phyloP scores from a whole-genome alignment of 2,329 filamentous ascomycete genomes.

The Cyclaneusma minus region DNA sequence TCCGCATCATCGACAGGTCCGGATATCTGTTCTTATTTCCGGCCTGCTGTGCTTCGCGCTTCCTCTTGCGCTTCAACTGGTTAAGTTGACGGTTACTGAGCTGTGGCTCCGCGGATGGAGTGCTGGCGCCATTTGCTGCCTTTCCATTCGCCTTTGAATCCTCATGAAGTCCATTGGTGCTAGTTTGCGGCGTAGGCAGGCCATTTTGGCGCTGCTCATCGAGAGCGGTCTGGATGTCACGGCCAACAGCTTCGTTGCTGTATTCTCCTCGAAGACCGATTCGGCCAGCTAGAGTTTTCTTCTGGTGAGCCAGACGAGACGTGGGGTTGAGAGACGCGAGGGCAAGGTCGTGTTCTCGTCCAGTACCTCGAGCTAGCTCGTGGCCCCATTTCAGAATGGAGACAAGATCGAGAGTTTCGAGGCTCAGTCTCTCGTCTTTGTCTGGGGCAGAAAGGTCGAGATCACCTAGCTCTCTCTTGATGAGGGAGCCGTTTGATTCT shows the following conservation, averaged over 20 bases:
- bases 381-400: slow-evolving; percentile 73
- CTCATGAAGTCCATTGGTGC: slow-evolving; percentile 2
- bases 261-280: slow-evolving; percentile 75
- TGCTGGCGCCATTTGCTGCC: slow-evolving; percentile 18
- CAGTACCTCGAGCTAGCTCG: slow-evolving; percentile 66
- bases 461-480: slow-evolving; percentile 49
- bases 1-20: slow-evolving; percentile 59
- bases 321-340: slow-evolving; percentile 70
- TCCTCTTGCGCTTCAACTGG: slow-evolving; percentile 84
- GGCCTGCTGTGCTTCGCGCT: slow-evolving; percentile 75
- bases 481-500: slow-evolving; percentile 22
- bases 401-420: slow-evolving; percentile 62
- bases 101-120: slow-evolving; percentile 44
- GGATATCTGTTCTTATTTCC: slow-evolving; percentile 83
- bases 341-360: slow-evolving; percentile 69
- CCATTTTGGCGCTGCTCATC: slow-evolving; percentile 19
- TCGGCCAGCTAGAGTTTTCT: slow-evolving; percentile 70
- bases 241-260: slow-evolving; percentile 69
- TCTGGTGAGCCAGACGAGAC: slow-evolving; percentile 69
- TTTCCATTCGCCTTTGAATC: slow-evolving; percentile 16
- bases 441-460: slow-evolving; percentile 24
- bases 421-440: slow-evolving; percentile 45
- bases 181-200: slow-evolving; percentile 29
- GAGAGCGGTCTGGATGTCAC: slow-evolving; percentile 26
- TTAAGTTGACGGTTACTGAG: slow-evolving; percentile 91